A percentile compares a stretch with the other conserved stretches of the same genome.
Evolutionary conservation across 1,139 yeast genomes (phyloP).

Genomic region (Suhomyces kunorum): DNA sequence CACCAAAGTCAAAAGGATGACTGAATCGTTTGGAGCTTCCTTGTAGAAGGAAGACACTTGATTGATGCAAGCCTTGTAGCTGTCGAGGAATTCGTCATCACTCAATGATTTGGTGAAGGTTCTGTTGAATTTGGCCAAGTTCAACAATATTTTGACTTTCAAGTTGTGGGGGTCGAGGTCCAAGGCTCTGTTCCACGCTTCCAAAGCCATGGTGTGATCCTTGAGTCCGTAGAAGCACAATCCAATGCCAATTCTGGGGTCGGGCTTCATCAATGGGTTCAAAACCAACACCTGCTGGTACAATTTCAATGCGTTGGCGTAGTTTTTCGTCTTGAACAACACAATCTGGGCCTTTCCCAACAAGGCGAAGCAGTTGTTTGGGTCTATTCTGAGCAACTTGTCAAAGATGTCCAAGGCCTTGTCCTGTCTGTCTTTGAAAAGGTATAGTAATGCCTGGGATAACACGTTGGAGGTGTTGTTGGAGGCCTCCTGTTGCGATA

Average conservation of each 20-base stretch:
- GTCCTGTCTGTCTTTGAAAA: constrained; percentile 54
- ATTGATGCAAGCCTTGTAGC: constrained; percentile 49
- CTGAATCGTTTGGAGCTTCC: constrained; percentile 33
- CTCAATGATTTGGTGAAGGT: constrained; percentile 59
- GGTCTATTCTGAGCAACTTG: constrained; percentile 48
- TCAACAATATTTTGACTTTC: constrained; percentile 67
- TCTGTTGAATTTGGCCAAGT: constrained; percentile 67
- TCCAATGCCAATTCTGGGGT: constrained; percentile 94
- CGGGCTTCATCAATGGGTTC: constrained; percentile 80
- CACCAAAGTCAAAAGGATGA: constrained; percentile 45
- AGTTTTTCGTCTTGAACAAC: constrained; percentile 68
- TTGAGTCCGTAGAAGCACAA: constrained; percentile 88
- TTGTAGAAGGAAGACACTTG: constrained; percentile 32
- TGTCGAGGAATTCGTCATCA: constrained; percentile 58
- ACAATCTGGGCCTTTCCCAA: constrained; percentile 83
- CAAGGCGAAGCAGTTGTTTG: constrained; percentile 70
- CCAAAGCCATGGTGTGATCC: constrained; percentile 72
- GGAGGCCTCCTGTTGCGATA: constrained; percentile 18
- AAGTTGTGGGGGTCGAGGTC: constrained; percentile 63
- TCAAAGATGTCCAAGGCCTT: constrained; percentile 68
- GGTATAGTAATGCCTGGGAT: constrained; percentile 57
- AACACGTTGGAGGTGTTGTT: constrained; percentile 46
- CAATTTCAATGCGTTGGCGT: constrained; percentile 69
- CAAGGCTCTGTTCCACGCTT: constrained; percentile 80
- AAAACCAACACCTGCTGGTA: constrained; percentile 80